Base-by-base conservation (phyloP, 2,329 filamentous ascomycete species). In the Arthroderma sp. region DNA sequence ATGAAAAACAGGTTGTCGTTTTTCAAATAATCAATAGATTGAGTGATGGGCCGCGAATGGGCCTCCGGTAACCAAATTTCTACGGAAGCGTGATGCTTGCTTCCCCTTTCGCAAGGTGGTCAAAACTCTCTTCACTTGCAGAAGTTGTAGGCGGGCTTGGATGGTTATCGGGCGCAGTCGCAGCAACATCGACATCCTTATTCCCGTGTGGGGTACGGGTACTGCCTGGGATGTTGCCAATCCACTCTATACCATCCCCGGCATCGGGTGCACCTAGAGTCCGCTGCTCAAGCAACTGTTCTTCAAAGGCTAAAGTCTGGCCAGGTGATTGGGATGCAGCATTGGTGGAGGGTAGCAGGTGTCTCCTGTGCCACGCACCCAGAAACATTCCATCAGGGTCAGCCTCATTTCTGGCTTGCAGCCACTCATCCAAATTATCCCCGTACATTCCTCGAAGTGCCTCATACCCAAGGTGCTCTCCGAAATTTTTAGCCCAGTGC, bases 401-500 rank as follows among this genome's bases (percentile, higher is more conserved):
- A 35, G 81, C 83, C 55, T 82, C 77, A 59, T 85, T 78, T 56
- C 90, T 79, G 5, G 94, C 78, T 28, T 77, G 74, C 41, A 86
- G 76, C 80, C 86, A 95, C 51, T 80, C 73, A 17, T 77, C 72
- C 59, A 94, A 75, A 52, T 84, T 75, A n/a, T 77, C 70, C 41
- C 85, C 85, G 68, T 93, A 94, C 70, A 88, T 82, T 1, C 71
- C 69, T 59, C 81, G 78, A 44, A 95, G 78, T 60, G 73, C 71
- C 31, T 87, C 82, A 0, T 74, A 66, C 9, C 80, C 78, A 4
- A 76, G 73, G 2, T 80, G 77, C 7, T 79, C 78, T 51, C 77
- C 75, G 70, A 94, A 95, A 70, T 95, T 95, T 79, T 95, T 95
- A 6, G 90, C 90, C 88, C 90, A 95, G 72, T 95, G 90, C 17